These are phyloP conservation scores for Erythrobasidium yunnanense DNA, from an alignment of 768 basidiomycete species.

Conservation along the genomic window DNA sequence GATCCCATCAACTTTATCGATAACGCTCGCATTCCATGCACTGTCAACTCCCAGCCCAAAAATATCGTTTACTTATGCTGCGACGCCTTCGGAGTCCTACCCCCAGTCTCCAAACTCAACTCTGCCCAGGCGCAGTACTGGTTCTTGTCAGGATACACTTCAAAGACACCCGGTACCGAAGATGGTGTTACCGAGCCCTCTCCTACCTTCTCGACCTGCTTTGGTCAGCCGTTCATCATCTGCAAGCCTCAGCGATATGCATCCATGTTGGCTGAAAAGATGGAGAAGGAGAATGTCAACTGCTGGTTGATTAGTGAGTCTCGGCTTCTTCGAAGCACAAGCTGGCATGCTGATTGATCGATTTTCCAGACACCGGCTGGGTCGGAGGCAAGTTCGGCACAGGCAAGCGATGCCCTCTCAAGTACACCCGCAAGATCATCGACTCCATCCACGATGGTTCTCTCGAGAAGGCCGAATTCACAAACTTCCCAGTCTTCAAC, in stretches of 20 bases:
- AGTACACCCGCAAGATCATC: slow-evolving; percentile 88
- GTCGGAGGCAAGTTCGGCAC: slow-evolving; percentile 80
- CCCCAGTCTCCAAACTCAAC: slow-evolving; percentile 82
- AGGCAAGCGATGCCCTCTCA: slow-evolving; percentile 91
- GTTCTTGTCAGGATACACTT: slow-evolving; percentile 49
- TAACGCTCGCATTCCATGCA: slow-evolving; percentile 87
- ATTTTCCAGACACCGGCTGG: slow-evolving; percentile 78
- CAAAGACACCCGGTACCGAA: slow-evolving; percentile 75
- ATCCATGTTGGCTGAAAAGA: slow-evolving; percentile 87
- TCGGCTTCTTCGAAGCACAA: no score
- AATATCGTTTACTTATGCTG: slow-evolving; percentile 56
- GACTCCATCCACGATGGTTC: slow-evolving; percentile 92
- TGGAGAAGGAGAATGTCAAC: slow-evolving; percentile 75
- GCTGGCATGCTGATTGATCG: no score
- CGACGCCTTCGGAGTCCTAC: slow-evolving; percentile 72
- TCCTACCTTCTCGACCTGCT: slow-evolving; percentile 98
- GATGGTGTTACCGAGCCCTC: slow-evolving; percentile 96
- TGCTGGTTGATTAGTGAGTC: slow-evolving; percentile 99
- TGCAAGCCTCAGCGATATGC: slow-evolving; percentile 74
- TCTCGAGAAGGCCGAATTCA: slow-evolving; percentile 74
- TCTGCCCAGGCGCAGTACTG: slow-evolving; percentile 86
- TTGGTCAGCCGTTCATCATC: slow-evolving; percentile 98
- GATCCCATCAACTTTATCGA: slow-evolving; percentile 97
- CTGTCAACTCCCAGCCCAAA: slow-evolving; percentile 78
- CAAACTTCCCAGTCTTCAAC: slow-evolving; percentile 59